Evolutionary conservation across 805 yeast genomes (phyloP).

Genomic region (Saturnispora sanitii): DNA sequence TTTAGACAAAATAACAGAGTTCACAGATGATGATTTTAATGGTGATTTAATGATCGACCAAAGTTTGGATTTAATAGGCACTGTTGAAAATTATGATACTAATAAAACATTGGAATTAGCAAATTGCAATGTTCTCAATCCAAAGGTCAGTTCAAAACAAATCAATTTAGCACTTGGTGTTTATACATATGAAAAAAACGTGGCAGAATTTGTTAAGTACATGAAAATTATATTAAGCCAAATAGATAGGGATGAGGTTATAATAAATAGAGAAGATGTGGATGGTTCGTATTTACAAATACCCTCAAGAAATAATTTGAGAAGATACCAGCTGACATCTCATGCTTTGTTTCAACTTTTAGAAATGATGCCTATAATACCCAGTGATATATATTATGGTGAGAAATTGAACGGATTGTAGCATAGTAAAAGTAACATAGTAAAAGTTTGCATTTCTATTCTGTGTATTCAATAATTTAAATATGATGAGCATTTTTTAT

Average conservation of each 20-base stretch:
- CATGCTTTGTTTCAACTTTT: too few relatives aligned
- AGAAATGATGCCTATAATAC: too few relatives aligned
- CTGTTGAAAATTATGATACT: background rate
- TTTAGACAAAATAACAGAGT: conserved; percentile 5
- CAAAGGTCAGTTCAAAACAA: background rate
- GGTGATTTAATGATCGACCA: conserved; percentile 1
- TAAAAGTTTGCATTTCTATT: too few relatives aligned
- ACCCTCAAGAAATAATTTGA: background rate
- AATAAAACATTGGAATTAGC: background rate
- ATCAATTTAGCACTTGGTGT: conserved; percentile 11
- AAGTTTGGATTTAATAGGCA: background rate
- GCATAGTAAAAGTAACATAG: background rate
- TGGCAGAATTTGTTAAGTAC: background rate
- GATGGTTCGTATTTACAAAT: background rate
- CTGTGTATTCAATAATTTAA: too few relatives aligned
- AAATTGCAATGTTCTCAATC: background rate
- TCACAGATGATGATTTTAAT: conserved; percentile 5
- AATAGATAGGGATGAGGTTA: background rate
- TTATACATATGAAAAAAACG: conserved; percentile 8
- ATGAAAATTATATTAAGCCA: background rate
- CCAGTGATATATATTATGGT: too few relatives aligned
- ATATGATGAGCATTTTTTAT: too few relatives aligned
- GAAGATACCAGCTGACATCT: background rate
- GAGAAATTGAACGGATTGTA: too few relatives aligned
- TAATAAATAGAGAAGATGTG: background rate